phyloP scores from a whole-genome alignment of 2,329 filamentous ascomycete genomes.

The Aurifilum marmelostoma region DNA sequence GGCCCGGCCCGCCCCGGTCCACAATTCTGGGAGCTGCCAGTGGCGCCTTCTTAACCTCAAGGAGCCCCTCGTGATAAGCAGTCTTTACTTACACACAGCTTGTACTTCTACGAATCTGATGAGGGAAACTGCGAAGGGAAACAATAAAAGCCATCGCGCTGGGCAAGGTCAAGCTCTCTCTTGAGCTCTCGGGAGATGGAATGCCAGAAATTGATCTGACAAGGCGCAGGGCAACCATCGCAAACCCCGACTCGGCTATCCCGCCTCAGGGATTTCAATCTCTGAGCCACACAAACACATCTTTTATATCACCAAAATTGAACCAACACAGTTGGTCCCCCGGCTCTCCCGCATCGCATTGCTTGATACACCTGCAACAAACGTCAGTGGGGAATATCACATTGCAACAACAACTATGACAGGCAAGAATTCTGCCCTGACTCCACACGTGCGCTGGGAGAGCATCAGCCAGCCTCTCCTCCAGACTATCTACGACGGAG shows the following conservation, averaged over 20 bases:
- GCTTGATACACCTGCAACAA: background rate
- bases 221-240: background rate
- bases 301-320: background rate
- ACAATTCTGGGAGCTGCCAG: background rate
- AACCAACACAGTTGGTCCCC: background rate
- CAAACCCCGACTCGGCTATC: background rate
- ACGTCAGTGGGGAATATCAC: background rate
- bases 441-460: slow-evolving; percentile 1
- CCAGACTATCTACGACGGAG: slow-evolving; percentile 17
- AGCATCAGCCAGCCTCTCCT: slow-evolving; percentile 18
- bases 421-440: background rate
- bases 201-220: background rate
- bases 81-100: background rate
- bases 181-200: background rate
- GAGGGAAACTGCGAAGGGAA: background rate
- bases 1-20: slow-evolving; percentile 1
- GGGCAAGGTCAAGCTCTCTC: background rate
- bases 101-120: background rate
- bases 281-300: background rate
- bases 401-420: background rate
- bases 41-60: background rate
- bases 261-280: background rate
- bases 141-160: background rate
- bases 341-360: background rate
- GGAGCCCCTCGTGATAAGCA: background rate